Evolutionary conservation across 352 stramenopile species (phyloP).

Genomic region (Pythium scleroteichum): DNA sequence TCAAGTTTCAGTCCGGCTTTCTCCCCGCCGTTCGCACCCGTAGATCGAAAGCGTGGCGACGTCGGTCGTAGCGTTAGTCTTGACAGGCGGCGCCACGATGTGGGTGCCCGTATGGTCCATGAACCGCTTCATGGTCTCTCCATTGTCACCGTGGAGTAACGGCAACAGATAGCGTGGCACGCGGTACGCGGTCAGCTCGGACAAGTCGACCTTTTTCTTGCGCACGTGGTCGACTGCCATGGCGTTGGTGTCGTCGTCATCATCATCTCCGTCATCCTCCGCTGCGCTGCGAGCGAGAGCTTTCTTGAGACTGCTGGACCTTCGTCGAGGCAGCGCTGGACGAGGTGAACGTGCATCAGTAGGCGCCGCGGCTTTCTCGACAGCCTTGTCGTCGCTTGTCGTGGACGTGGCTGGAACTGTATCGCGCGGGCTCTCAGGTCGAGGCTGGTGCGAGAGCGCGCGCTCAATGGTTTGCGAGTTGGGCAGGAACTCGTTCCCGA

Average conservation of each 20-base stretch:
- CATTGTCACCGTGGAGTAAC: conserved; percentile 66
- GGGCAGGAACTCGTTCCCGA: conserved; percentile 87
- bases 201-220: conserved; percentile 74
- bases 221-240: conserved; percentile 58
- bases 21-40: conserved; percentile 34
- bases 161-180: conserved; percentile 64
- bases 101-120: conserved; percentile 79
- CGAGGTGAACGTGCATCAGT: not conserved
- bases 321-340: not conserved
- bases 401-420: conserved; percentile 8
- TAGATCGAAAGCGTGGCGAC: conserved; percentile 73
- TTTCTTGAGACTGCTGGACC: conserved; percentile 16
- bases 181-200: conserved; percentile 77
- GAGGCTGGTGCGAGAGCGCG: conserved; percentile 40
- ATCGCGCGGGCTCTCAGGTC: conserved; percentile 8
- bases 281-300: conserved; percentile 1
- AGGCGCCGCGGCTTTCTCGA: too few relatives aligned
- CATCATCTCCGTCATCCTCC: conserved; percentile 27
- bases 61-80: conserved; percentile 22
- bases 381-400: not conserved
- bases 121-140: conserved; percentile 73
- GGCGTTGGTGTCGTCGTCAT: conserved; percentile 19
- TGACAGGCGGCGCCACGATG: conserved; percentile 60
- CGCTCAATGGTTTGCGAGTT: conserved; percentile 85
- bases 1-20: too few relatives aligned